Conservation (phyloP, 345 rosid species). For the Euphorbia tirucalli region DNA sequence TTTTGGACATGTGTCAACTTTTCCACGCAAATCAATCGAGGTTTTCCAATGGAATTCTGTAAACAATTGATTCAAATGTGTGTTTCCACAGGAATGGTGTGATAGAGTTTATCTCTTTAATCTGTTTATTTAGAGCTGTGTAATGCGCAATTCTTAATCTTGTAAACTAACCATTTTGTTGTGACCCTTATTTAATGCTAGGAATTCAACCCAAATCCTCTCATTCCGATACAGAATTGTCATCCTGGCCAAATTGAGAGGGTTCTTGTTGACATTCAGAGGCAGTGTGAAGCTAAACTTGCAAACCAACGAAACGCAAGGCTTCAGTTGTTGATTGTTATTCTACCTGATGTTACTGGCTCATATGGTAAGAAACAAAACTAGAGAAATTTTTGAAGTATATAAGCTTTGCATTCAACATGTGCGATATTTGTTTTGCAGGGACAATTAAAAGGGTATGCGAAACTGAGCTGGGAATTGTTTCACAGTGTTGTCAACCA, state of each 20-base stretch:
- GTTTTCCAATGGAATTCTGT: constrained; percentile 42
- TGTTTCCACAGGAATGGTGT: constrained; percentile 67
- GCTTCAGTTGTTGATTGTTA: constrained; percentile 56
- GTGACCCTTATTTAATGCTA: constrained; percentile 13
- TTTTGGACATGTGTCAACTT: constrained; percentile 68
- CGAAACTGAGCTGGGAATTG: constrained; percentile 72
- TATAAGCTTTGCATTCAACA: neutral
- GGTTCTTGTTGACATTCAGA: constrained; percentile 39
- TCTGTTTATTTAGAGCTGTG: neutral
- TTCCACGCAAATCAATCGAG: constrained; percentile 15
- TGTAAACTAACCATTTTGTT: neutral
- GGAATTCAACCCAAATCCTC: constrained; percentile 41
- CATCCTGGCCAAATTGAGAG: constrained; percentile 44
- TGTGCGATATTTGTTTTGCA: constrained; percentile 11
- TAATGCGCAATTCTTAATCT: neutral
- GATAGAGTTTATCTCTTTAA: neutral
- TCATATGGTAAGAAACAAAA: constrained; percentile 48
- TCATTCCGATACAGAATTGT: constrained; percentile 30
- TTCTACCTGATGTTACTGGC: constrained; percentile 62
- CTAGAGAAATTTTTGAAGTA: neutral
- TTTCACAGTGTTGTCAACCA: constrained; percentile 77
- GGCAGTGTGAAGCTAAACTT: constrained; percentile 15
- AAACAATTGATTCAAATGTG: constrained; percentile 53
- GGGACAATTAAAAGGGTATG: constrained; percentile 64
- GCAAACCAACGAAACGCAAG: constrained; percentile 14